Conservation (phyloP, 1,284 basidiomycete species). For the Pascua sp. region DNA sequence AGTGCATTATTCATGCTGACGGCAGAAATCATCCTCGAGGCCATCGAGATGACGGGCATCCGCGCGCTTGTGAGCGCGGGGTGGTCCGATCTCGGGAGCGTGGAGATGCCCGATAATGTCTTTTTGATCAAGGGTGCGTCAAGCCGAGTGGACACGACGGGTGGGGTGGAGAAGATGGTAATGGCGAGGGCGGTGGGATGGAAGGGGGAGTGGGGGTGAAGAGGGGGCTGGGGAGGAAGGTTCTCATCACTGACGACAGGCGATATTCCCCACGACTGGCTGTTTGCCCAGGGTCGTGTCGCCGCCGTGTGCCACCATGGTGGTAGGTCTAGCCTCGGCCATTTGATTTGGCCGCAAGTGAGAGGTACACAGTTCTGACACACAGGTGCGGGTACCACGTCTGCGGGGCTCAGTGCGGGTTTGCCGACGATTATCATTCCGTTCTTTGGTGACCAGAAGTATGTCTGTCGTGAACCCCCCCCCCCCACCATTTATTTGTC, state of each 20-base stretch:
- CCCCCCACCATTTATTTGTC: too few species aligned
- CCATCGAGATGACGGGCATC: slow-evolving; percentile 56
- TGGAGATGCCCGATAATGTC: slow-evolving; percentile 54
- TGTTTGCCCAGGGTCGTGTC: slow-evolving; percentile 58
- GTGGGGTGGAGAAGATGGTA: too few species aligned
- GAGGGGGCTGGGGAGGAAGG: too few species aligned
- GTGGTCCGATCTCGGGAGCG: slow-evolving; percentile 58
- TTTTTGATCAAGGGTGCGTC: slow-evolving; percentile 55
- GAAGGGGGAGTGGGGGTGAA: too few species aligned
- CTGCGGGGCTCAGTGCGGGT: slow-evolving; percentile 61
- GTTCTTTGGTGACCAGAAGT: slow-evolving; percentile 65
- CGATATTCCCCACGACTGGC: slow-evolving; percentile 65
- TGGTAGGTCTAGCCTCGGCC: slow-evolving; percentile 33
- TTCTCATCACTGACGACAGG: slow-evolving; percentile 30
- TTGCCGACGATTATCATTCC: slow-evolving; percentile 64
- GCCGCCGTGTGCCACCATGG: slow-evolving; percentile 70
- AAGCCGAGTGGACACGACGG: too few species aligned
- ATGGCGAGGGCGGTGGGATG: too few species aligned
- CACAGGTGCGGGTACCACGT: slow-evolving; percentile 61
- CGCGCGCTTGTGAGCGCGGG: slow-evolving; percentile 61
- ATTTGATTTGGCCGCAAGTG: too few species aligned
- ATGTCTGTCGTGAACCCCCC: too few species aligned
- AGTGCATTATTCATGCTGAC: background rate
- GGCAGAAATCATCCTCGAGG: slow-evolving; percentile 58
- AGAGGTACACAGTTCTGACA: background rate